Conservation (phyloP, 2,329 filamentous ascomycete species). For the Nannizziopsis barbatae region DNA sequence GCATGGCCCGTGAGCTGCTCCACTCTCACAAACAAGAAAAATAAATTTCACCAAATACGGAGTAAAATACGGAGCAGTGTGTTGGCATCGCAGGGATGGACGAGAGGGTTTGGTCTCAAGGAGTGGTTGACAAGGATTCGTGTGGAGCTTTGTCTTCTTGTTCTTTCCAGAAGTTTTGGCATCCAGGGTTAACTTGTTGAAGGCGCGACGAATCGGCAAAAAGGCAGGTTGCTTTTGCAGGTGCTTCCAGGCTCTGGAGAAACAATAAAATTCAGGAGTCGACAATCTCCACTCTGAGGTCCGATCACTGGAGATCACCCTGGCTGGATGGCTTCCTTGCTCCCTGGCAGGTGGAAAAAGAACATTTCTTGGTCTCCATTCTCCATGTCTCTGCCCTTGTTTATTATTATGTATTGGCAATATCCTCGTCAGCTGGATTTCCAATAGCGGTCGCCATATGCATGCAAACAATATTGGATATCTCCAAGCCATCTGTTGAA, state of each 20-base stretch:
- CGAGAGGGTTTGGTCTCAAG: not conserved
- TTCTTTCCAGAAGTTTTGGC: slow-evolving; percentile 6
- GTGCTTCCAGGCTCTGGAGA: no score
- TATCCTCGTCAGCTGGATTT: slow-evolving; percentile 4
- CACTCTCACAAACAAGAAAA: no score
- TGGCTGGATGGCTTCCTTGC: not conserved
- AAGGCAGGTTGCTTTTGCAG: no score
- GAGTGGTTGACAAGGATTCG: not conserved
- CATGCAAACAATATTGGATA: no score
- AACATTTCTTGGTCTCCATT: not conserved
- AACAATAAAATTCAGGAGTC: no score
- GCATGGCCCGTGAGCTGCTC: no score
- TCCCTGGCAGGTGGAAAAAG: not conserved
- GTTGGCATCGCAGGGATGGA: slow-evolving; percentile 1
- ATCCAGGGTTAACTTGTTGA: not conserved
- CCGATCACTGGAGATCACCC: slow-evolving; percentile 1
- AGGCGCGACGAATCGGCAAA: no score
- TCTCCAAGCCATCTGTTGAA: no score
- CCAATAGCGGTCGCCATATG: not conserved
- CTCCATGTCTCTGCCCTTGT: not conserved
- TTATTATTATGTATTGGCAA: not conserved
- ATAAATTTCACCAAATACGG: no score
- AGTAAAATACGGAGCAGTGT: not conserved
- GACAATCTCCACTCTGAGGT: no score
- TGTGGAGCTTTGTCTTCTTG: not conserved